These are phyloP conservation scores for Phialophora verrucosa DNA, from an alignment of 2,329 filamentous ascomycete genomes.

Conservation along the genomic window DNA sequence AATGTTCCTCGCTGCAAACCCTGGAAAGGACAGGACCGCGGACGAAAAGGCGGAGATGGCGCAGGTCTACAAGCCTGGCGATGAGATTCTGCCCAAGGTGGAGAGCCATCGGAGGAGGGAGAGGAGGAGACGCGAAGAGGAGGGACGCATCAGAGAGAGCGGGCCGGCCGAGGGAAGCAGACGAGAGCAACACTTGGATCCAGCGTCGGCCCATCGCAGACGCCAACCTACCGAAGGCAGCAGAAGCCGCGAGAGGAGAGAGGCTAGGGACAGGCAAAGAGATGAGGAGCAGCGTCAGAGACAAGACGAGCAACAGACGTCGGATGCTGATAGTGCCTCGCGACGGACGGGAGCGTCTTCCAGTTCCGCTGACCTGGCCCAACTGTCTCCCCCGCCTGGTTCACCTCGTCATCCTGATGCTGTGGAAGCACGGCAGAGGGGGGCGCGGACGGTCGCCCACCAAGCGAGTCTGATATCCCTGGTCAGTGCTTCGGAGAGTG, in stretches of 20 bases:
- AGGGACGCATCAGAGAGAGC: slow-evolving; percentile 67
- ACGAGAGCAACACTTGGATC: slow-evolving; percentile 54
- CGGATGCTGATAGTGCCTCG: slow-evolving; percentile 30
- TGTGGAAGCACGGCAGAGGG: slow-evolving; percentile 43
- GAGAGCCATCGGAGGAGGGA: slow-evolving; percentile 56
- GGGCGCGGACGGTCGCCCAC: slow-evolving; percentile 74
- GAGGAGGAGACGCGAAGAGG: slow-evolving; percentile 55
- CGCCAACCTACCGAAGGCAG: slow-evolving; percentile 34
- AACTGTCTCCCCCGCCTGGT: slow-evolving; percentile 28
- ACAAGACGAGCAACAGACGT: slow-evolving; percentile 15
- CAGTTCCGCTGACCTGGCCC: slow-evolving; percentile 28
- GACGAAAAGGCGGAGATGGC: slow-evolving; percentile 79
- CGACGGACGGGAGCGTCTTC: slow-evolving; percentile 36
- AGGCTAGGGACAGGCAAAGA: slow-evolving; percentile 45
- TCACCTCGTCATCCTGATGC: slow-evolving; percentile 40
- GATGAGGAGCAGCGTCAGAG: slow-evolving; percentile 29
- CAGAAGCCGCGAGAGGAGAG: slow-evolving; percentile 50
- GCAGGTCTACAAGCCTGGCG: slow-evolving; percentile 77
- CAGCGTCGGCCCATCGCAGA: slow-evolving; percentile 30
- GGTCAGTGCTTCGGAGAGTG: slow-evolving; percentile 73
- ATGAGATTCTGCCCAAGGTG: slow-evolving; percentile 74
- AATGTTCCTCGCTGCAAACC: slow-evolving; percentile 82
- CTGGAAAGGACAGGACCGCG: slow-evolving; percentile 70
- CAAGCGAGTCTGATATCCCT: slow-evolving; percentile 87
- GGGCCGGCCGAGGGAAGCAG: slow-evolving; percentile 41